phyloP scores from a whole-genome alignment of 1,284 basidiomycete genomes.

The Rhizopogon parksii region DNA sequence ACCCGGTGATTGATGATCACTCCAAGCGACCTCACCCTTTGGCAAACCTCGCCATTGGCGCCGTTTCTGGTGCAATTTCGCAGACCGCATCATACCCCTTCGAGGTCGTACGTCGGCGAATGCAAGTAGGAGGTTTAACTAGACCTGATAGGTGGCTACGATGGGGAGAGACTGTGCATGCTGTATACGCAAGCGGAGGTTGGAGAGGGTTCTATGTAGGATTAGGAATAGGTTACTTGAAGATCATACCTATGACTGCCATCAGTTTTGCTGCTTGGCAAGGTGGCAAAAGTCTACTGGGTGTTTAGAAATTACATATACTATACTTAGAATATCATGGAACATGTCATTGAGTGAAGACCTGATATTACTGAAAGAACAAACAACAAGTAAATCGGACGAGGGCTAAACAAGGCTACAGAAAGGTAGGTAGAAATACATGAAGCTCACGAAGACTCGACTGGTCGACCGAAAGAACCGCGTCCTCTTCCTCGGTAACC shows the following conservation, averaged over 20 bases:
- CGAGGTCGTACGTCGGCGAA: slow-evolving; percentile 87
- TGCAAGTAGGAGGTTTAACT: slow-evolving; percentile 92
- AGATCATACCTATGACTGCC: slow-evolving; percentile 96
- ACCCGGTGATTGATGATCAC: slow-evolving; percentile 38
- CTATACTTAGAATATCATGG: too few relatives aligned
- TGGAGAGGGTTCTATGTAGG: slow-evolving; percentile 93
- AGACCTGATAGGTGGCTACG: slow-evolving; percentile 72
- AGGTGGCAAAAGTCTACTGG: slow-evolving; percentile 56
- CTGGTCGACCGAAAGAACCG: slow-evolving; percentile 15
- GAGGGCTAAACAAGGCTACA: neutral
- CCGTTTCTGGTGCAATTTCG: slow-evolving; percentile 81
- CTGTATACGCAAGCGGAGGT: slow-evolving; percentile 67
- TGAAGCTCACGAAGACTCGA: neutral
- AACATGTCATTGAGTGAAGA: neutral
- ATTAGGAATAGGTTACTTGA: slow-evolving; percentile 88
- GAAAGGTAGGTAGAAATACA: slow-evolving; percentile 1
- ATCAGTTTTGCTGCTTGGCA: slow-evolving; percentile 78
- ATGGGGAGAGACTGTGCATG: slow-evolving; percentile 70
- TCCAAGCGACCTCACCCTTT: slow-evolving; percentile 37
- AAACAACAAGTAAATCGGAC: neutral
- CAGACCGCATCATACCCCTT: slow-evolving; percentile 96
- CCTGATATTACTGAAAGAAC: too few relatives aligned
- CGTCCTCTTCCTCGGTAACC: slow-evolving; percentile 41
- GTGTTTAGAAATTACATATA: slow-evolving; percentile 29
- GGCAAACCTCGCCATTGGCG: slow-evolving; percentile 76